Evolutionary conservation across 1,284 basidiomycete genomes (phyloP).

Genomic region (Fomitiporia mediterranea): DNA sequence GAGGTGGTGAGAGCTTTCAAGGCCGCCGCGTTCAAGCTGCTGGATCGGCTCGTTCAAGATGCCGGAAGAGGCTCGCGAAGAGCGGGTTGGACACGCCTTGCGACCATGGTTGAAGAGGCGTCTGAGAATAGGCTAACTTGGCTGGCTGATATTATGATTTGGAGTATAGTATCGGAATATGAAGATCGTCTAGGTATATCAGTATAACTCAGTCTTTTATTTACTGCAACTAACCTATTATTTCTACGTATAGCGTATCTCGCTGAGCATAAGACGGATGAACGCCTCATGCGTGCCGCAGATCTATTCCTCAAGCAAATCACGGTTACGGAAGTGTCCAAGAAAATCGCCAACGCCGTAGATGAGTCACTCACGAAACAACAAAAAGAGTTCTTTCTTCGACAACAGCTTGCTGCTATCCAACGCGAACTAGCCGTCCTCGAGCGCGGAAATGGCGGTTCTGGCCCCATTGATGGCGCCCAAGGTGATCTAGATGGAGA

Average conservation of each 20-base stretch:
- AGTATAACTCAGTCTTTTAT: background rate
- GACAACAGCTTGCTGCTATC: slow-evolving; percentile 86
- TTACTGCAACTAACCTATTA: background rate
- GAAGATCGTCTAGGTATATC: slow-evolving; percentile 63
- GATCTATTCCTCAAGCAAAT: slow-evolving; percentile 66
- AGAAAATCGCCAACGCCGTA: slow-evolving; percentile 72
- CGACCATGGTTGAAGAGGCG: slow-evolving; percentile 60
- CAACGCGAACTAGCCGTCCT: slow-evolving; percentile 78
- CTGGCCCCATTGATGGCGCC: slow-evolving; percentile 28
- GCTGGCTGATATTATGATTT: slow-evolving; percentile 71
- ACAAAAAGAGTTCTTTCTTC: slow-evolving; percentile 78
- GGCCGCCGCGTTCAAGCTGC: slow-evolving; percentile 53
- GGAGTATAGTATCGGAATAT: slow-evolving; percentile 58
- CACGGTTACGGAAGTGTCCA: slow-evolving; percentile 70
- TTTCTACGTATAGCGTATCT: slow-evolving; percentile 36
- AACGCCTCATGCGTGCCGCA: slow-evolving; percentile 59
- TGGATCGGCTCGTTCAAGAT: slow-evolving; percentile 63
- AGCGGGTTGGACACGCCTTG: slow-evolving; percentile 61
- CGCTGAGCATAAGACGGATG: slow-evolving; percentile 48
- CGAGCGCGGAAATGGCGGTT: slow-evolving; percentile 26
- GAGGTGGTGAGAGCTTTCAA: slow-evolving; percentile 63
- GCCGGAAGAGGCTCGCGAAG: slow-evolving; percentile 44
- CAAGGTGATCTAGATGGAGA: slow-evolving; percentile 60
- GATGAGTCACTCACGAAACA: slow-evolving; percentile 76
- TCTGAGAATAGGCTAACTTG: slow-evolving; percentile 54